A percentile compares a stretch with the other conserved stretches of the same genome.
These are phyloP conservation scores for Fusarium guadeloupense DNA, from an alignment of 2,329 filamentous ascomycete species.

Conservation along the genomic window DNA sequence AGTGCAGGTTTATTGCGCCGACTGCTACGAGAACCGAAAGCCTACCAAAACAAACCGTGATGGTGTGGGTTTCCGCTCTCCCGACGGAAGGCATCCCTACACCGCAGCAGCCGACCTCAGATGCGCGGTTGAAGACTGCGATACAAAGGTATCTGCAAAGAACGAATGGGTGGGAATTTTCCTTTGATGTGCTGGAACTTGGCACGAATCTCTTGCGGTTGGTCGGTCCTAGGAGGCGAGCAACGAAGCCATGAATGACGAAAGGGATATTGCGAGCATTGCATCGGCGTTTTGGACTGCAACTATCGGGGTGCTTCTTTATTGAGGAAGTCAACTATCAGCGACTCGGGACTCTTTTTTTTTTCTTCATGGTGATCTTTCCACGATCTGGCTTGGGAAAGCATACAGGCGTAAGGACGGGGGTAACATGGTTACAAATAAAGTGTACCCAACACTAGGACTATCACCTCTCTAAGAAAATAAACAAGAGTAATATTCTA, in stretches of 20 bases:
- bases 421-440: not conserved
- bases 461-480: not conserved
- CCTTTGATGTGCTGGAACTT: constrained; percentile 53
- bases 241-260: constrained; percentile 32
- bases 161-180: constrained; percentile 70
- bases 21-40: constrained; percentile 67
- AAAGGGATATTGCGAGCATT: constrained; percentile 24
- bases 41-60: constrained; percentile 47
- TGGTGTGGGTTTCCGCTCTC: constrained; percentile 52
- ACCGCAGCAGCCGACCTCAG: constrained; percentile 49
- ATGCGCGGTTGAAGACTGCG: constrained; percentile 67
- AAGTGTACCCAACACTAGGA: not conserved
- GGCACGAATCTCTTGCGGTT: not conserved
- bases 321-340: not conserved
- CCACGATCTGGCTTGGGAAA: not conserved
- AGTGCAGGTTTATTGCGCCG: constrained; percentile 68
- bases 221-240: not conserved
- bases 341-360: not conserved
- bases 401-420: not conserved
- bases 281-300: constrained; percentile 29
- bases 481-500: constrained; percentile 9
- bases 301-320: constrained; percentile 9
- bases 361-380: not conserved
- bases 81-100: constrained; percentile 43
- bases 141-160: constrained; percentile 63